phyloP scores from a whole-genome alignment of 2,329 filamentous ascomycete species.

The Epichloe scottii region DNA sequence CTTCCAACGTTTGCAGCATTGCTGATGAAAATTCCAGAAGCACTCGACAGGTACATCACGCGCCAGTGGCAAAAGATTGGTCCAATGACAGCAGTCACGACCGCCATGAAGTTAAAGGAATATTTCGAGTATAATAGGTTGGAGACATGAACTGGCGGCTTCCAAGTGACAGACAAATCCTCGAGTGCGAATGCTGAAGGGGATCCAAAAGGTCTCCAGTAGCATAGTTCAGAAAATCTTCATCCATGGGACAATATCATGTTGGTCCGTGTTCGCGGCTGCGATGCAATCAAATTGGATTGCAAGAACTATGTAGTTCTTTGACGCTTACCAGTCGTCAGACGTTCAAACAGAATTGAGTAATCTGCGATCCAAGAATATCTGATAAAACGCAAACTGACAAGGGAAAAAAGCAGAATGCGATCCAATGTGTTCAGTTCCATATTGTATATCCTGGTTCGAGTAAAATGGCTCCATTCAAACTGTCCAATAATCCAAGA shows the following conservation, averaged over 20 bases:
- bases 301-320: constrained; percentile 9
- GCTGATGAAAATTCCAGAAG: neutral
- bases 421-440: neutral
- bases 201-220: neutral
- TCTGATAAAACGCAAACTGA: neutral
- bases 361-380: neutral
- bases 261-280: constrained; percentile 8
- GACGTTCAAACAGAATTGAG: neutral
- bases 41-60: neutral
- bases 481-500: neutral
- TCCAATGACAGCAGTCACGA: neutral
- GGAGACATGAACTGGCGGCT: too few species aligned
- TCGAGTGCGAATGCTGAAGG: neutral
- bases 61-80: neutral
- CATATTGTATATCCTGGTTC: neutral
- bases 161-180: too few species aligned
- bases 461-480: neutral
- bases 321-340: constrained; percentile 8
- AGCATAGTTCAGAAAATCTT: too few species aligned
- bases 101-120: neutral
- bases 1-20: neutral
- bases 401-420: neutral
- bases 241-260: neutral
- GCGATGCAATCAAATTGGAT: constrained; percentile 14
- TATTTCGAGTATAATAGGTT: neutral